These are phyloP conservation scores for Ophiocordyceps australis DNA, from an alignment of 2,329 filamentous ascomycete genomes.

Conservation along the genomic window DNA sequence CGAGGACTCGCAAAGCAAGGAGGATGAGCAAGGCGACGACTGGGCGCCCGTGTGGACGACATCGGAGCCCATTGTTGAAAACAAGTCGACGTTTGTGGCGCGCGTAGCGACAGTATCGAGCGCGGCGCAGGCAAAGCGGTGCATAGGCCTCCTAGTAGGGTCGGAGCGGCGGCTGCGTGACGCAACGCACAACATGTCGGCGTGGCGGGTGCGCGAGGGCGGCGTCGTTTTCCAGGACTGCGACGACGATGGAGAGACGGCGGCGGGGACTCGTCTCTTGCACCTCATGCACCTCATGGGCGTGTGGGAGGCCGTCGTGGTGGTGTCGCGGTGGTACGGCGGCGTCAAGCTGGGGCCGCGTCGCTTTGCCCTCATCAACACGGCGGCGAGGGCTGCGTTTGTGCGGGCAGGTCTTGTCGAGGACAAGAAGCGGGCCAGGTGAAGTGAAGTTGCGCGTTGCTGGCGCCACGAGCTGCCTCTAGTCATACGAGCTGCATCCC, in stretches of 20 bases:
- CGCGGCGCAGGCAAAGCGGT: conserved; percentile 50
- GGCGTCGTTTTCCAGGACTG: conserved; percentile 57
- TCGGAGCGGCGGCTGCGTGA: conserved; percentile 71
- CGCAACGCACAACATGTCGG: conserved; percentile 90
- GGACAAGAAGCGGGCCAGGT: conserved; percentile 26
- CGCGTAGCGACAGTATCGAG: conserved; percentile 54
- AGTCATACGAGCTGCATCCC: neutral
- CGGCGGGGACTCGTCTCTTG: conserved; percentile 68
- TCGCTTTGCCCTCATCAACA: conserved; percentile 80
- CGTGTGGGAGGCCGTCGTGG: conserved; percentile 79
- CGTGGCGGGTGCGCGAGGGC: conserved; percentile 56
- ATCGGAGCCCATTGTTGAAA: conserved; percentile 58
- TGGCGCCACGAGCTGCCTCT: neutral
- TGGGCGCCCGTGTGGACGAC: conserved; percentile 47
- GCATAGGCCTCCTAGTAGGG: conserved; percentile 56
- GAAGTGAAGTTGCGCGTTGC: conserved; percentile 6
- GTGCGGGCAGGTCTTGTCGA: conserved; percentile 55
- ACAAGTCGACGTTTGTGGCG: conserved; percentile 77
- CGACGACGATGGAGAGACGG: conserved; percentile 90
- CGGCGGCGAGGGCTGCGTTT: conserved; percentile 66
- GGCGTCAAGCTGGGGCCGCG: conserved; percentile 78
- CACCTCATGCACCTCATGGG: conserved; percentile 93
- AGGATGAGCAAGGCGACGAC: conserved; percentile 6
- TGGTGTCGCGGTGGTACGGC: conserved; percentile 92
- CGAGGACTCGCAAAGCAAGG: conserved; percentile 1